Evolutionary conservation across 164 flowering plant species (phyloP), one percentile per base, ranked within the genome.

Genomic region (Aristolochia contorta): DNA sequence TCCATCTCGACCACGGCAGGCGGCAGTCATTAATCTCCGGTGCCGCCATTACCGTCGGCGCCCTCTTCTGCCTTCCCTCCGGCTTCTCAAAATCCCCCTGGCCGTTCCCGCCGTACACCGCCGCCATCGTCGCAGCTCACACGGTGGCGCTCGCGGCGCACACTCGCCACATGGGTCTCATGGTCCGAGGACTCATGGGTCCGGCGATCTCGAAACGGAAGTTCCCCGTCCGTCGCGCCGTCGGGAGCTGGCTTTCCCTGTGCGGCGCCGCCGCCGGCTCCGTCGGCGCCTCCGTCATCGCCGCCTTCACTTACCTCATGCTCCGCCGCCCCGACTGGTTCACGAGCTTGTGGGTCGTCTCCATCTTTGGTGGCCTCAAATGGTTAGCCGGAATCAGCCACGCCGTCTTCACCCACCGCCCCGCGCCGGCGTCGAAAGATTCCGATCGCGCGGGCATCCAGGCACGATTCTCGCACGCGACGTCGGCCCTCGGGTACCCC

Each of bases 291-390:
- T 82, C 80, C 22, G 37, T 76, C 27, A 71, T 86, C 5, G 65
- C 89, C 3, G 60, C 85, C 21, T 86, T 86, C 72, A 75, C 82
- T 13, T 82, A 71, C 66, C 75, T 66, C 66, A 86, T 84, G 93
- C 82, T 84, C 45, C 48, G 67, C 2, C 60, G 58, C 18, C 15
- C 59, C 0, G 83, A 75, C 23, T 70, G 43, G 20, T 63, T 77
- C 52, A 30, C 62, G 0, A 74, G 76, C 51, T 55, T 84, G 7
- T 86, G 89, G 93, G 60, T 86, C 12, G 89, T 84, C 20, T 80
- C 86, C 4, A 86, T 86, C 45, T 86, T 82, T 64, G 71, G 82
- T 54, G 89, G 93, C 70, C 76, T 86, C 0, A 65, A 43, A 19
- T 86, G 87, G 89, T 58, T 77, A 0, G 45, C 55, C 1, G 89